phyloP scores from a whole-genome alignment of 306 rosid species.

The Mimosa pudica region DNA sequence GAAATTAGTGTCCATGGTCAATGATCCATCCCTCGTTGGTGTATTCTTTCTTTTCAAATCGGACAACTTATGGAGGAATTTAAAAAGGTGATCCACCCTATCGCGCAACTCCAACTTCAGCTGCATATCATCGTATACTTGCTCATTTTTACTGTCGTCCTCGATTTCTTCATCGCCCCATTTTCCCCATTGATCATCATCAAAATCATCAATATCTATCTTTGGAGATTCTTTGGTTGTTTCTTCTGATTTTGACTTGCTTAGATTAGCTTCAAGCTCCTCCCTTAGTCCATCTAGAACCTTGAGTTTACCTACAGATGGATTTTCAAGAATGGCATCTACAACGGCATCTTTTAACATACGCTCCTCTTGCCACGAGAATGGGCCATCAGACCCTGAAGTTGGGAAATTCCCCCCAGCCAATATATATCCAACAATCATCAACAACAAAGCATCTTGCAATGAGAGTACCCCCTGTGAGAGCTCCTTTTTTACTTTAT shows the following conservation, averaged over 20 bases:
- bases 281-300: constrained; percentile 80
- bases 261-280: constrained; percentile 73
- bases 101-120: constrained; percentile 93
- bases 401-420: constrained; percentile 93
- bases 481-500: constrained; percentile 50
- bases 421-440: constrained; percentile 77
- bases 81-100: constrained; percentile 82
- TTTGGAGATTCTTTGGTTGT: constrained; percentile 42
- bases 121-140: constrained; percentile 70
- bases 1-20: constrained; percentile 53
- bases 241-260: constrained; percentile 57
- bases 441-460: constrained; percentile 80
- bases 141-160: constrained; percentile 49
- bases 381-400: constrained; percentile 85
- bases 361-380: constrained; percentile 97
- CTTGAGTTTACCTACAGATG: constrained; percentile 65
- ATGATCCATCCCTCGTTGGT: constrained; percentile 64
- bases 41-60: constrained; percentile 56
- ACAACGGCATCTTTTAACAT: constrained; percentile 81
- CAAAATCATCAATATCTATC: constrained; percentile 69
- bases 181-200: constrained; percentile 87
- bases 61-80: constrained; percentile 83
- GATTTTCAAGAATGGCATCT: constrained; percentile 84
- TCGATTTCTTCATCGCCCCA: constrained; percentile 94
- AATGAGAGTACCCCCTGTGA: constrained; percentile 69